Evolutionary conservation across 2,329 filamentous ascomycete species (phyloP), one percentile per base, ranked within the genome.

Genomic region (Claviceps sp.): DNA sequence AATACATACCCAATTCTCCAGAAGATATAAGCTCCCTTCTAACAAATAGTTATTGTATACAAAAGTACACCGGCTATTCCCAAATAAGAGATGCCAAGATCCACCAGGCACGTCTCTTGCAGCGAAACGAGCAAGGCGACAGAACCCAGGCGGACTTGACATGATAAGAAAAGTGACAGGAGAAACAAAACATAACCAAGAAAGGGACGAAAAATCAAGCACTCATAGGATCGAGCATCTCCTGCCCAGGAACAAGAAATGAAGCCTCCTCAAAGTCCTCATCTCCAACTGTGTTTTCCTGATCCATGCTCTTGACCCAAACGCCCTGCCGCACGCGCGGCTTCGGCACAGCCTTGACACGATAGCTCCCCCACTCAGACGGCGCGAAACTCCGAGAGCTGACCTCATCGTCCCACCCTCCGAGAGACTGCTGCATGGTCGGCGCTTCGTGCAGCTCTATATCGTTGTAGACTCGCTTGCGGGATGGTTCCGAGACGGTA

Each of bases 231-330:
- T 56, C 70, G 47, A 71, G 63, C 26, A 70, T 7, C 8, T 14
- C 69, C 41, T 64, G 65, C 13, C 57, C 59, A 36, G 61, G 70
- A 52, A 80, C 78, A 50, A 84, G 63, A 54, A 89, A 89, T 1
- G 77, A 73, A 0, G 84, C 84, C 54, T 89, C 85, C 53, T 77
- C 81, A 63, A 88, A 88, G 62, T 88, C 83, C 18, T 37, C 18
- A 43, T 69, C 69, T 0, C 67, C 58, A 4, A 63, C 63, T 56
- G 67, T 65, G 56, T 77, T 78, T 60, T 79, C 75, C 60, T 79
- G 73, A 1, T 63, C 71, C 4, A 62, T 38, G 11, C 55, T 52
- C 22, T 57, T 59, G 26, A 58, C 45, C 14, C 51, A 51, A 20
- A 51, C 51, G 49, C 53, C 53, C 59, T 65, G 67, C 54, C 56